Percentiles rank a stretch among this genome's conserved stretches.
phyloP scores from a whole-genome alignment of 2,329 filamentous ascomycete species.

The Chaetothyriales sp. region DNA sequence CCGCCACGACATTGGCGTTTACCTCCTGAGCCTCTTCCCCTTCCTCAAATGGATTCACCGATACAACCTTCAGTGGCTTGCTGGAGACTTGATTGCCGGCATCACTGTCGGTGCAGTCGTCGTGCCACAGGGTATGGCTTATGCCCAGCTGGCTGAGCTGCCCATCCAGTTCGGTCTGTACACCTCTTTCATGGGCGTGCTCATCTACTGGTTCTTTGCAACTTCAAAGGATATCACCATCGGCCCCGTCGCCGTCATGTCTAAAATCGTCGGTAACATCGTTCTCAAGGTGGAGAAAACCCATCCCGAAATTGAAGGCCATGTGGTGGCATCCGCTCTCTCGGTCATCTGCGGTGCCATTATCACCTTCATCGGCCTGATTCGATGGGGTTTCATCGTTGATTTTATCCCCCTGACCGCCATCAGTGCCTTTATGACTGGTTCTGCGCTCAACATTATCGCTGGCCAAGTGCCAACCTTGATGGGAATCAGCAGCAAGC shows the following conservation, averaged over 20 bases:
- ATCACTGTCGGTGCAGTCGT: constrained; percentile 64
- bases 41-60: constrained; percentile 76
- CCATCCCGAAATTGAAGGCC: constrained; percentile 40
- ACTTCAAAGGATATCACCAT: constrained; percentile 99
- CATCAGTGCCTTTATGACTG: constrained; percentile 92
- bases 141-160: constrained; percentile 70
- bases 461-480: constrained; percentile 68
- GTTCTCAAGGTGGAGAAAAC: constrained; percentile 47
- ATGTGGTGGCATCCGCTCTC: constrained; percentile 62
- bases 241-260: constrained; percentile 90
- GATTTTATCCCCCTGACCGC: constrained; percentile 83
- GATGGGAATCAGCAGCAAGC: constrained; percentile 57
- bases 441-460: constrained; percentile 78
- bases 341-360: constrained; percentile 64
- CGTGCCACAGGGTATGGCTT: constrained; percentile 95
- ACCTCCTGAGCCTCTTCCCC: constrained; percentile 62
- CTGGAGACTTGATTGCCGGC: constrained; percentile 77
- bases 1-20: constrained; percentile 38
- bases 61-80: constrained; percentile 81
- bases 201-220: constrained; percentile 95
- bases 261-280: constrained; percentile 72
- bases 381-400: constrained; percentile 75
- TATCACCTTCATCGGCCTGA: constrained; percentile 61
- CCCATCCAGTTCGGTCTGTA: constrained; percentile 73
- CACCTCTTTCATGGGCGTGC: constrained; percentile 87